A percentile compares a stretch with the other conserved stretches of the same genome.
These are phyloP conservation scores for Thermothelomyces thermophilus DNA, from an alignment of 2,329 filamentous ascomycete species.

Conservation along the genomic window DNA sequence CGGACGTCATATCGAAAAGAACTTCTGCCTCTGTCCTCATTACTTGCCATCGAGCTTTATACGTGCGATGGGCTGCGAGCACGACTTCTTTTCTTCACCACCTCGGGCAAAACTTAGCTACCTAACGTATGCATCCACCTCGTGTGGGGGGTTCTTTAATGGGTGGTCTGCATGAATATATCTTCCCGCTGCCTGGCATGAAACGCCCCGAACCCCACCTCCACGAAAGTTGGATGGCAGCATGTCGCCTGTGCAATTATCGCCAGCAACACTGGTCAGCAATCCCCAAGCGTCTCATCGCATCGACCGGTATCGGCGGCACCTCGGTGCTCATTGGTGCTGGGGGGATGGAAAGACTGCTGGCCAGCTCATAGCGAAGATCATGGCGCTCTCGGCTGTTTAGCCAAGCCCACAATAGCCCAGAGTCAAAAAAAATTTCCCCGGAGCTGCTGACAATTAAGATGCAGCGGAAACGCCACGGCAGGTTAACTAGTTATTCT, in stretches of 20 bases:
- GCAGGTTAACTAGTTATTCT: not conserved
- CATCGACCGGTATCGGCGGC: conserved; percentile 13
- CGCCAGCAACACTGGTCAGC: not conserved
- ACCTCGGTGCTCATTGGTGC: not conserved
- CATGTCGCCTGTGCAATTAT: conserved; percentile 1
- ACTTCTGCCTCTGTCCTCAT: too few relatives aligned
- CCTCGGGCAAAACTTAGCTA: too few relatives aligned
- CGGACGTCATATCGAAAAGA: too few relatives aligned
- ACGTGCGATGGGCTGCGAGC: too few relatives aligned
- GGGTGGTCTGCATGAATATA: conserved; percentile 13
- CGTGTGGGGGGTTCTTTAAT: conserved; percentile 5
- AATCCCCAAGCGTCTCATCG: conserved; percentile 3
- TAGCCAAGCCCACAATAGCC: not conserved
- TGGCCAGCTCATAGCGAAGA: conserved; percentile 2
- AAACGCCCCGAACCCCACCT: conserved; percentile 2
- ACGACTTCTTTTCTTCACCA: too few relatives aligned
- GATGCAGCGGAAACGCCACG: not conserved
- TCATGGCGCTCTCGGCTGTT: conserved; percentile 4
- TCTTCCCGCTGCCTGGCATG: not conserved
- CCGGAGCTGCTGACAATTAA: not conserved
- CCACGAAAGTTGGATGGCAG: not conserved
- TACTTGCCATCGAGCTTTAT: too few relatives aligned
- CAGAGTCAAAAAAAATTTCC: not conserved
- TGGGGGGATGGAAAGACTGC: not conserved
- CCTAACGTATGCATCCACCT: not conserved